A percentile compares a stretch with the other conserved stretches of the same genome.
These are phyloP conservation scores for Brettanomyces custersianus DNA, from an alignment of 805 yeast species.

Conservation along the genomic window DNA sequence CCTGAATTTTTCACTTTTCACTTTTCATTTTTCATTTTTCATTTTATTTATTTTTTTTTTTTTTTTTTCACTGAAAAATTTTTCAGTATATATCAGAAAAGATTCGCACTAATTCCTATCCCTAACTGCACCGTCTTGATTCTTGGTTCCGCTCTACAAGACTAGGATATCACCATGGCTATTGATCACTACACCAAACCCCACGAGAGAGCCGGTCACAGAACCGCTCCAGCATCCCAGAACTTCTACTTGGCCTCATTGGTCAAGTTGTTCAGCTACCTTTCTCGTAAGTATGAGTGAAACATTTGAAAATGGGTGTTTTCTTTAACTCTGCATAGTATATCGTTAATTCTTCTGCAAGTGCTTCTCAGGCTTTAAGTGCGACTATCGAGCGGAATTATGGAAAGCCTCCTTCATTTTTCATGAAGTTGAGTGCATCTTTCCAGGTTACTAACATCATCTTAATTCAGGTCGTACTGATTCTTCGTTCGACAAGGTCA, in stretches of 20 bases:
- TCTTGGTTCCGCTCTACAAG: not conserved
- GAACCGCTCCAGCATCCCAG: conserved; percentile 99
- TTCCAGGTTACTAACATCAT: no score
- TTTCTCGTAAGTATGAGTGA: conserved; percentile 91
- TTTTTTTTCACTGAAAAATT: conserved; percentile 2
- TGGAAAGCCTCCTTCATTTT: conserved; percentile 15
- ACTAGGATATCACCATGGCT: conserved; percentile 56
- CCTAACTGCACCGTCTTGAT: not conserved
- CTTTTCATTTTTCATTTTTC: not conserved
- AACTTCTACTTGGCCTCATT: conserved; percentile 97
- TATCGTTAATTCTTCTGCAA: conserved; percentile 19
- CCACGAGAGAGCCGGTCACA: conserved; percentile 93
- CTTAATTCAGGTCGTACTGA: conserved; percentile 84
- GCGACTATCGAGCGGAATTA: conserved; percentile 44
- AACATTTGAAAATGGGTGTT: conserved; percentile 1
- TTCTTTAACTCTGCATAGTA: conserved; percentile 18
- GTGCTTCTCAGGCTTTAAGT: conserved; percentile 19
- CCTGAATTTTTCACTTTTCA: not conserved
- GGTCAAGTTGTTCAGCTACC: conserved; percentile 97
- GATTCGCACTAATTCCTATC: not conserved
- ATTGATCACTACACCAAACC: conserved; percentile 94
- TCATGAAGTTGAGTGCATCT: conserved; percentile 10
- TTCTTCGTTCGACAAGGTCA: conserved; percentile 96
- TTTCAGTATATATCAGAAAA: conserved; percentile 1
- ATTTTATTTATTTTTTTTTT: not conserved